Base-by-base conservation (phyloP, 192 early-diverging fungal genomes). In the Rhizoclosmatium globosum region DNA sequence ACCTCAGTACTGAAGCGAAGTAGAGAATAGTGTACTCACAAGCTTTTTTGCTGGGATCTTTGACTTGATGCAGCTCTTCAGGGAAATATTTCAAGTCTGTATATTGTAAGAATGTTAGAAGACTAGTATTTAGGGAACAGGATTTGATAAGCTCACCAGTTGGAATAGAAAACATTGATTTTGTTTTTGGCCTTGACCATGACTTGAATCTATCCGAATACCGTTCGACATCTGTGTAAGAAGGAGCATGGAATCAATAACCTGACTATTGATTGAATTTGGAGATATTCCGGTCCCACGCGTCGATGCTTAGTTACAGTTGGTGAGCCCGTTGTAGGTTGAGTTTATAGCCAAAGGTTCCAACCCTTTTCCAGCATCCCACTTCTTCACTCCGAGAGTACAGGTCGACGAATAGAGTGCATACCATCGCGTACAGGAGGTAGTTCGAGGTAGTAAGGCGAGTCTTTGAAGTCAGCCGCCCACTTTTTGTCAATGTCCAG, bases 121-220 rank as follows among this genome's bases (percentile, higher is more conserved):
- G 31, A 56, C 9, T n/a, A n/a, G 19, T 56, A 56, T 56, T 69
- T 69, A 2, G 42, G 38, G 9, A 50, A 19, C 0, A 3, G 68
- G 19, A 56, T 69, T 69, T 47, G 3, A 2, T 11, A 71, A 4
- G 21, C n/a, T n/a, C 48, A 68, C 75, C 75, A n/a, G 77, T 64
- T 39, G 65, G 65, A 9, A 78, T 47, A 1, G 56, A n/a, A 1
- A 42, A 19, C 53, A 78, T 21, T 41, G 77, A 70, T 61, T 78
- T 78, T 39, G n/a, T 71, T 38, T 78, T 71, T 31, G 77, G 66
- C 23, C 67, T 13, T 38, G 43, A 23, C 77, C 68, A 70, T 44
- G 66, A 70, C 41, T 78, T 78, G 68, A 70, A 78, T 71, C 65
- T 48, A 44, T 78, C 77, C 48, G 77, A 78, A 70, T 78, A 78